These are phyloP conservation scores for Aleurites moluccanus DNA, from an alignment of 441 rosid genomes.

Conservation along the genomic window DNA sequence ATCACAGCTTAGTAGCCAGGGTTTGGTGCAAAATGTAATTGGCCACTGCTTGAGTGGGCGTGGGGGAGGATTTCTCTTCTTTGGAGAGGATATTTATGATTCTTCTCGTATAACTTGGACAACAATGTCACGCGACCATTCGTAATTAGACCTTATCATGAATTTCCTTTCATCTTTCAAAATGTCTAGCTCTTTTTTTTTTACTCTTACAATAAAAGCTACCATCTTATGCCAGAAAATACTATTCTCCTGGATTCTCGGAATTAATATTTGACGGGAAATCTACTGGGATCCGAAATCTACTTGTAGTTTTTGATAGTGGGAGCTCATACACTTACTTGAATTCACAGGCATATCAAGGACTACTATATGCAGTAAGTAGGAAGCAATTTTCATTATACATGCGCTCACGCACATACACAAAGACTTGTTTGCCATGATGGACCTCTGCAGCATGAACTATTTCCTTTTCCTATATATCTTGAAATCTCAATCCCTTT, in stretches of 20 bases:
- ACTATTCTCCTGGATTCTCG: conserved; percentile 73
- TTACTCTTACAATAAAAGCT: neutral
- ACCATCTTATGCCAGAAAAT: conserved; percentile 40
- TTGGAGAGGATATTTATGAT: conserved; percentile 77
- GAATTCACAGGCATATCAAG: conserved; percentile 53
- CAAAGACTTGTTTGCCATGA: no score
- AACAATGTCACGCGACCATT: conserved; percentile 56
- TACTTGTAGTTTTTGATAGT: conserved; percentile 56
- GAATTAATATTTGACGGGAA: conserved; percentile 60
- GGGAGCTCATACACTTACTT: conserved; percentile 88
- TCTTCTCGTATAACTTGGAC: conserved; percentile 66
- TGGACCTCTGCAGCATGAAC: no score
- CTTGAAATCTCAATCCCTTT: neutral
- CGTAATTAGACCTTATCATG: conserved; percentile 39
- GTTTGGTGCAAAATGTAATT: conserved; percentile 62
- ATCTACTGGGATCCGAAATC: conserved; percentile 51
- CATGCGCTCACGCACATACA: neutral
- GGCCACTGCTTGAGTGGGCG: conserved; percentile 86
- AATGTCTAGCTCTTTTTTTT: neutral
- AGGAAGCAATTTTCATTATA: neutral
- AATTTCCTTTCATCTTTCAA: neutral
- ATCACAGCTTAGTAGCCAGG: conserved; percentile 75
- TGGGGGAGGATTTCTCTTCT: conserved; percentile 91
- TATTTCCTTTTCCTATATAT: neutral
- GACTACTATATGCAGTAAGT: conserved; percentile 49